Evolutionary conservation across 805 yeast species (phyloP).

Genomic region (Saccharomycopsis fodiens): DNA sequence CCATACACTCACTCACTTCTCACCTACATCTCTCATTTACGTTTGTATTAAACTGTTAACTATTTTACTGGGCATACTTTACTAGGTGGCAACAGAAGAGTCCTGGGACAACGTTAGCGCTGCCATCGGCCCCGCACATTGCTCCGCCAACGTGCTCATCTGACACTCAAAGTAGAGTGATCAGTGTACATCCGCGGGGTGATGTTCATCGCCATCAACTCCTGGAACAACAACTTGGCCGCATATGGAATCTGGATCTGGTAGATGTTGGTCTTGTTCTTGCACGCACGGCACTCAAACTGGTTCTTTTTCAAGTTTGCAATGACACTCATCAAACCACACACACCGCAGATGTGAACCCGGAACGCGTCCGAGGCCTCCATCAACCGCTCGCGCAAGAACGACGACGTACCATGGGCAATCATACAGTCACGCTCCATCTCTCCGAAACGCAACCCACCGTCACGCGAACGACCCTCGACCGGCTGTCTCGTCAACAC

Average conservation of each 20-base stretch:
- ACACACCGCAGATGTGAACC: conserved; percentile 95
- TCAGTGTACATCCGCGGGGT: conserved; percentile 97
- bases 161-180: conserved; percentile 36
- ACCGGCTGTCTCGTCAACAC: conserved; percentile 97
- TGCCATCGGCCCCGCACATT: neutral
- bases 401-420: conserved; percentile 99
- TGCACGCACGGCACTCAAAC: conserved; percentile 97
- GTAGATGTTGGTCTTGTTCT: conserved; percentile 95
- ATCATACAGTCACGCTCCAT: conserved; percentile 99
- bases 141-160: neutral
- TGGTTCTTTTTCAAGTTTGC: conserved; percentile 97
- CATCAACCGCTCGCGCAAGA: conserved; percentile 95
- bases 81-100: too few species aligned
- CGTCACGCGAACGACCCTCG: conserved; percentile 98
- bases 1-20: neutral
- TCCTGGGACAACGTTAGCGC: too few species aligned
- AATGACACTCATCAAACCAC: conserved; percentile 97
- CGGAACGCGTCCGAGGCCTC: conserved; percentile 99
- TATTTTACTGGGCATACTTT: neutral
- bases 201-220: conserved; percentile 98
- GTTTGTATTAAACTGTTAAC: neutral
- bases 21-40: neutral
- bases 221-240: conserved; percentile 96
- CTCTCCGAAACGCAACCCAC: conserved; percentile 98
- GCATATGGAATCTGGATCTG: conserved; percentile 98